These are phyloP conservation scores for Mucor plumbeus DNA, from an alignment of 371 early-diverging fungal genomes.

Conservation along the genomic window DNA sequence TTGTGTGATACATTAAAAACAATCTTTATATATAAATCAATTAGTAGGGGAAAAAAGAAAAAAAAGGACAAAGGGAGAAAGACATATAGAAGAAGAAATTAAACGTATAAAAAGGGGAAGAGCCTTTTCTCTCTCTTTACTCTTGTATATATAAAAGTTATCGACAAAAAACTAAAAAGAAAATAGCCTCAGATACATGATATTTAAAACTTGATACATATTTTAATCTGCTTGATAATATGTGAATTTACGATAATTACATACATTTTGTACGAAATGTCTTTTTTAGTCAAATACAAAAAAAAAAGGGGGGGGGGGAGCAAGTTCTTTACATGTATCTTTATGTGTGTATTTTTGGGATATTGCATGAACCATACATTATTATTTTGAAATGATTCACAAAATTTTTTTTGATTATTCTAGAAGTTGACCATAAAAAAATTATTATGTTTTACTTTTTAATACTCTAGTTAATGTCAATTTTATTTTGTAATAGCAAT, in stretches of 20 bases:
- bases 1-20: slow-evolving; percentile 22
- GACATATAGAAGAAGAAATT: not conserved
- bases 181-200: not conserved
- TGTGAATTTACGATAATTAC: not conserved
- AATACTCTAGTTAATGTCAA: too few relatives aligned
- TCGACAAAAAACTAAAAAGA: not conserved
- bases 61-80: slow-evolving; percentile 6
- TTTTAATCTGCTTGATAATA: slow-evolving; percentile 3
- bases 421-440: slow-evolving; percentile 10
- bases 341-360: slow-evolving; percentile 20
- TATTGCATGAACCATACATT: slow-evolving; percentile 17
- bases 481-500: too few relatives aligned
- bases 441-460: not conserved
- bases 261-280: not conserved
- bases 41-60: not conserved
- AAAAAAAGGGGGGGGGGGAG: not conserved
- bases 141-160: too few relatives aligned
- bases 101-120: not conserved
- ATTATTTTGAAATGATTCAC: not conserved
- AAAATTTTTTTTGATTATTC: slow-evolving; percentile 14
- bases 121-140: not conserved
- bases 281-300: not conserved
- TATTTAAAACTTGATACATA: slow-evolving; percentile 16
- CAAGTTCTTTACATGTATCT: not conserved
- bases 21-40: slow-evolving; percentile 14